These are phyloP conservation scores for Pelomyxa schiedti DNA, from an alignment of 78 protist genomes.

Conservation along the genomic window DNA sequence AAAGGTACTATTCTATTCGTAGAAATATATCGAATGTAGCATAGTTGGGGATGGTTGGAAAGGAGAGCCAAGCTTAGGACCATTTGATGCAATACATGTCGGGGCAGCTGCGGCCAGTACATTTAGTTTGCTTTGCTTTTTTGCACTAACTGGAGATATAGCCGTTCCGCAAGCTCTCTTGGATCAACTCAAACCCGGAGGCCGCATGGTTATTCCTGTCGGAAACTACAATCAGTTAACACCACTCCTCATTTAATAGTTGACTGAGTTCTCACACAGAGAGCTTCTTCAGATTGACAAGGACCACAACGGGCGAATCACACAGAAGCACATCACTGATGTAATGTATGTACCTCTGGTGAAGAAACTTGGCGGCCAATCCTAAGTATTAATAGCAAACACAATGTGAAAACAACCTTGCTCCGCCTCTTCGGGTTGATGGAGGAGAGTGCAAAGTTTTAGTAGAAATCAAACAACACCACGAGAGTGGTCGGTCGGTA, in stretches of 20 bases:
- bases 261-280: too few species aligned
- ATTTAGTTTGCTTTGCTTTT: neutral
- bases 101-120: constrained; percentile 17
- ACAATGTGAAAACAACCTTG: too few species aligned
- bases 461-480: too few species aligned
- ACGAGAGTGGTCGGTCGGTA: too few species aligned
- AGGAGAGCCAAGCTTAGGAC: neutral
- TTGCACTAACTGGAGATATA: neutral
- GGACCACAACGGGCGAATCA: constrained; percentile 1
- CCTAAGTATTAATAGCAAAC: too few species aligned
- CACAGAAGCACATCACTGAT: neutral
- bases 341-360: constrained; percentile 2
- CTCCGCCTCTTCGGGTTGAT: too few species aligned
- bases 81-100: constrained; percentile 25
- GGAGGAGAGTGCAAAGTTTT: too few species aligned
- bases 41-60: constrained; percentile 9
- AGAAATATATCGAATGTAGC: neutral
- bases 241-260: neutral
- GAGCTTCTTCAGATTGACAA: neutral
- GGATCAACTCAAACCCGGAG: constrained; percentile 8
- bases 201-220: constrained; percentile 11
- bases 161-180: neutral
- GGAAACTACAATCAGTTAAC: neutral
- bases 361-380: too few species aligned
- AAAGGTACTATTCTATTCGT: neutral